Conservation (phyloP, 768 basidiomycete species). For the Lentinula aciculospora region DNA sequence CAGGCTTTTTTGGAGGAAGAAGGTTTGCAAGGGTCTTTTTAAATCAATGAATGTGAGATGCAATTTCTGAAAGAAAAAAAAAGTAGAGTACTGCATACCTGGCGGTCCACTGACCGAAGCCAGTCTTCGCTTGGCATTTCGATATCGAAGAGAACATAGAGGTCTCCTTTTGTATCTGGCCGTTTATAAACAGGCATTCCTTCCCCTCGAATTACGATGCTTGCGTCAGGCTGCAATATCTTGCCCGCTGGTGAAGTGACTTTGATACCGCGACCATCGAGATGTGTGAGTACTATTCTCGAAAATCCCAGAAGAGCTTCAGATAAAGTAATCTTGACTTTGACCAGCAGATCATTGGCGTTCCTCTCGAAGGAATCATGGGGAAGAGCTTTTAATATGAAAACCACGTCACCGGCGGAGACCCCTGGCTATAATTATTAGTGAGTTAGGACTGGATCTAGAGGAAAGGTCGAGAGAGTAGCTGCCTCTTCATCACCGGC, state of each 20-base stretch:
- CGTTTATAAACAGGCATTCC: slow-evolving; percentile 83
- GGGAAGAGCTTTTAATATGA: slow-evolving; percentile 59
- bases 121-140: slow-evolving; percentile 86
- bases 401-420: slow-evolving; percentile 88
- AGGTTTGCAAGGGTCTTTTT: slow-evolving; percentile 57
- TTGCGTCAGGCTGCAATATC: slow-evolving; percentile 68
- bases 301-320: slow-evolving; percentile 96
- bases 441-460: slow-evolving; percentile 8
- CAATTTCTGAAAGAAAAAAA: neutral
- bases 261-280: slow-evolving; percentile 89
- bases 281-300: slow-evolving; percentile 82
- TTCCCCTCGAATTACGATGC: slow-evolving; percentile 74
- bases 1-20: slow-evolving; percentile 72
- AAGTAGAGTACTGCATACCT: slow-evolving; percentile 31
- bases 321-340: slow-evolving; percentile 82
- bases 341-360: slow-evolving; percentile 74
- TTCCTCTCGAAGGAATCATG: slow-evolving; percentile 84
- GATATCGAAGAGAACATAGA: slow-evolving; percentile 77
- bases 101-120: slow-evolving; percentile 58
- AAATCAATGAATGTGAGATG: slow-evolving; percentile 1
- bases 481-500: slow-evolving; percentile 87
- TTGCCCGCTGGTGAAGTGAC: slow-evolving; percentile 71
- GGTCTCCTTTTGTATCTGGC: slow-evolving; percentile 66
- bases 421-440: slow-evolving; percentile 62
- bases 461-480: neutral